A percentile compares a stretch with the other conserved stretches of the same genome.
These are phyloP conservation scores for Hortaea werneckii DNA, from an alignment of 2,329 filamentous ascomycete species.

Conservation along the genomic window DNA sequence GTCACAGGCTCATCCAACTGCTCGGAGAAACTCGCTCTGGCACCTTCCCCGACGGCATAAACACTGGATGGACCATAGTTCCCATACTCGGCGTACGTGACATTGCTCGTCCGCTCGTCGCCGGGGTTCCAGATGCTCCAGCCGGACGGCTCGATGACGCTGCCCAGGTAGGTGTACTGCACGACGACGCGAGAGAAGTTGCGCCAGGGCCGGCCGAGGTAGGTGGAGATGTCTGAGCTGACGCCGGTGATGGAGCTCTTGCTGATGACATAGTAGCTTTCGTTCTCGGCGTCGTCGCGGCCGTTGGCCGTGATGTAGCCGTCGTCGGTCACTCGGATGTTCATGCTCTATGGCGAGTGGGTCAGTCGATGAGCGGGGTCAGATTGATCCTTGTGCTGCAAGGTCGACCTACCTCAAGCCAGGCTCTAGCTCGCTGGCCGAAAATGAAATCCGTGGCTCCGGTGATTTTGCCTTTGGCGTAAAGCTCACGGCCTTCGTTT, in stretches of 20 bases:
- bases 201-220: constrained; percentile 45
- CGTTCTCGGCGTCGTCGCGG: constrained; percentile 26
- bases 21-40: constrained; percentile 40
- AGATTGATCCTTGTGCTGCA: too few species aligned
- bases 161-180: constrained; percentile 41
- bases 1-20: constrained; percentile 30
- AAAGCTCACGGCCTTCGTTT: constrained; percentile 45
- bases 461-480: constrained; percentile 46
- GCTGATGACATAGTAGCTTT: constrained; percentile 45
- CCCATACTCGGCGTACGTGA: constrained; percentile 48
- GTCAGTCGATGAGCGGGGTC: too few species aligned
- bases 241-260: constrained; percentile 37
- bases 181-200: constrained; percentile 42
- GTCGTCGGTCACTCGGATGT: constrained; percentile 37
- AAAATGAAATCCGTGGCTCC: constrained; percentile 53
- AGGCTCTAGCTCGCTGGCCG: constrained; percentile 41
- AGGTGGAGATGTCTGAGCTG: constrained; percentile 25
- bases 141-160: constrained; percentile 49
- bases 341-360: constrained; percentile 18
- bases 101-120: constrained; percentile 39
- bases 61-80: constrained; percentile 47
- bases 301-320: constrained; percentile 39
- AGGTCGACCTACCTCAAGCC: constrained; percentile 33
- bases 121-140: constrained; percentile 47
- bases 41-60: constrained; percentile 34